Base-by-base conservation (phyloP, 352 stramenopile species). In the Globisporangium yorkense region DNA sequence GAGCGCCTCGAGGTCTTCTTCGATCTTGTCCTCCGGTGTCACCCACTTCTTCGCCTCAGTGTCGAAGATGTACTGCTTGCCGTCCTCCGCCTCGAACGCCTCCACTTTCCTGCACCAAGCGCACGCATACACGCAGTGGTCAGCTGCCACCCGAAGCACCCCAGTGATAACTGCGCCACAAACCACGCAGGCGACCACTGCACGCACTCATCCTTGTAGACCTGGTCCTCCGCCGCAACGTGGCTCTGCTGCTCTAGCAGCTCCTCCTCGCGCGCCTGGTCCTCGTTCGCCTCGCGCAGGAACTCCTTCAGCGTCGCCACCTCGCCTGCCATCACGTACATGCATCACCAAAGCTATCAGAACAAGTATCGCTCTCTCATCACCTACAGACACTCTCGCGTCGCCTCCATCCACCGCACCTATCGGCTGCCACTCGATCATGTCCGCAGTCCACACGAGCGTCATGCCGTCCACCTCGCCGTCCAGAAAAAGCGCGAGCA, bases 51-150 rank as follows among this genome's bases (percentile, higher is more conserved):
- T 87, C 12, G 66, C 73, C 43, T 88, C 80, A 6, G 67, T 20
- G 65, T 90, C 80, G 57, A 86, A 90, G 47, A 87, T 62, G 59
- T 89, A 90, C 57, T 71, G 62, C 52, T 85, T 88, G 20, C 78
- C 80, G 51, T 90, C 75, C 59, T 90, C 80, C 3, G 80, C 80
- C 40, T 79, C 62, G 47, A 86, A 68, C 54, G 68, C 76, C 39
- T 86, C 63, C 16, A 68, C 67, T 12, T 59, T 65, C 33, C 76
- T 86, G 57, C 15, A 7, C 8, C 5, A 27, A 8, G 8, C 6
- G 21, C 16, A 46, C 41, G 5, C 16, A 54, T 37, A 37, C 13
- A 31, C 29, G 10, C 15, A 27, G 24, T 27, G 24, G 24, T 27
- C 24, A 27, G 24, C 24, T 27, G 24, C 24, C 24, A 27, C 24